Percentiles rank a stretch among this genome's conserved stretches.
Conservation (phyloP, 192 early-diverging fungal species). For the Backusella sp. region DNA sequence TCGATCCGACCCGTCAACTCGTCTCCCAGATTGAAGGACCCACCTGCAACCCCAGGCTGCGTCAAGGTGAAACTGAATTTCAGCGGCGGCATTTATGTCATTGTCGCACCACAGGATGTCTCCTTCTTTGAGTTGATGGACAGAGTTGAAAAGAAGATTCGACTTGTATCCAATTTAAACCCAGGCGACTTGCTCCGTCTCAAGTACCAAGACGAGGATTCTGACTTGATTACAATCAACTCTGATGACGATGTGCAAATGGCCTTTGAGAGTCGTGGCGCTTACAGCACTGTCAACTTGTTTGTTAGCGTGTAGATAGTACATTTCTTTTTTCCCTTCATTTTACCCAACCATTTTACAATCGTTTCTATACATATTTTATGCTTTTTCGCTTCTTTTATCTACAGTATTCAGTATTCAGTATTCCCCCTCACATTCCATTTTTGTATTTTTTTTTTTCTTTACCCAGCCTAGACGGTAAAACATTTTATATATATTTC, state of each 20-base stretch:
- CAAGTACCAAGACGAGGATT: slow-evolving; percentile 91
- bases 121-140: slow-evolving; percentile 74
- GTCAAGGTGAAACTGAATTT: slow-evolving; percentile 90
- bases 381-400: background rate
- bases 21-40: background rate
- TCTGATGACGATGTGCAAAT: slow-evolving; percentile 87
- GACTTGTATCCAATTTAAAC: slow-evolving; percentile 65
- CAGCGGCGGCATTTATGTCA: slow-evolving; percentile 83
- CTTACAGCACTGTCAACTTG: slow-evolving; percentile 50
- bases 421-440: background rate
- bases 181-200: slow-evolving; percentile 61
- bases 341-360: background rate
- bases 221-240: slow-evolving; percentile 81
- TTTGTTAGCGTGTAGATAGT: slow-evolving; percentile 47
- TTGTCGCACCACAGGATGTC: slow-evolving; percentile 76
- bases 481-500: background rate
- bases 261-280: slow-evolving; percentile 75
- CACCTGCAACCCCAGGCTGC: background rate
- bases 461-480: background rate
- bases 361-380: slow-evolving; percentile 5
- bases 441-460: background rate
- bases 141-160: slow-evolving; percentile 87
- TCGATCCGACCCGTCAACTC: background rate
- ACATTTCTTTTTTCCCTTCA: too few relatives aligned
- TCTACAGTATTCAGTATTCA: background rate